Evolutionary conservation across 768 basidiomycete genomes (phyloP), one percentile per base, ranked within the genome.

Genomic region (Gloeostereum incarnatum): DNA sequence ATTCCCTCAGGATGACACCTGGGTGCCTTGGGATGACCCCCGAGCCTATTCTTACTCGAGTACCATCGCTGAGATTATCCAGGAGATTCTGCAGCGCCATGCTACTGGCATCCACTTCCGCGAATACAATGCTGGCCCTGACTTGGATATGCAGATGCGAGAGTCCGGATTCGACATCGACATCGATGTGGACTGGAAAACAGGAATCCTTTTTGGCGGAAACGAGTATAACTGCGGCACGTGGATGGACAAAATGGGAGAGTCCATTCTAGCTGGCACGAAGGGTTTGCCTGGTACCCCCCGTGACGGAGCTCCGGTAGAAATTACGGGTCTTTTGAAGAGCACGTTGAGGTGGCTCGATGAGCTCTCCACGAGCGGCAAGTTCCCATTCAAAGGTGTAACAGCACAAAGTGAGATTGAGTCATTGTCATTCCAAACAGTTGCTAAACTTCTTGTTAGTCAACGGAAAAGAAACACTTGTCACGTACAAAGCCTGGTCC

Each of bases 231-330:
- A 94, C 49, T 93, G 91, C 54, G 91, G 91, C 8, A 93, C 91
- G 1, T 94, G 91, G 91, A 91, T 91, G 91, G 91, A 94, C 65
- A 94, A 94, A 71, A 93, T 93, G 90, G 96, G 96, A 31, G 91
- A 94, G 54, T 91, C 87, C 2, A 67, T 65, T 42, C 87, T 78
- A 49, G 94, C 96, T 3, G 89, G 91, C 1, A 97, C 84, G 38
- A 96, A 93, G 59, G 96, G 96, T 20, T 59, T 84, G 21, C 96
- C 96, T n/a, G 96, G 90, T 7, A 94, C 93, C 0, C 93, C 96
- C 1, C 70, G 96, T 47, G 93, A 98, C 53, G 96, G 96, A 6
- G 87, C 94, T 0, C 93, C 96, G 0, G 69, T 99, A 26, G 96
- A 99, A 61, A 97, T 98, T 46, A 91, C 82, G 2, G 96, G 96